Base-by-base conservation (phyloP, 1,284 basidiomycete genomes). In the Cutaneotrichosporon mucoides region DNA sequence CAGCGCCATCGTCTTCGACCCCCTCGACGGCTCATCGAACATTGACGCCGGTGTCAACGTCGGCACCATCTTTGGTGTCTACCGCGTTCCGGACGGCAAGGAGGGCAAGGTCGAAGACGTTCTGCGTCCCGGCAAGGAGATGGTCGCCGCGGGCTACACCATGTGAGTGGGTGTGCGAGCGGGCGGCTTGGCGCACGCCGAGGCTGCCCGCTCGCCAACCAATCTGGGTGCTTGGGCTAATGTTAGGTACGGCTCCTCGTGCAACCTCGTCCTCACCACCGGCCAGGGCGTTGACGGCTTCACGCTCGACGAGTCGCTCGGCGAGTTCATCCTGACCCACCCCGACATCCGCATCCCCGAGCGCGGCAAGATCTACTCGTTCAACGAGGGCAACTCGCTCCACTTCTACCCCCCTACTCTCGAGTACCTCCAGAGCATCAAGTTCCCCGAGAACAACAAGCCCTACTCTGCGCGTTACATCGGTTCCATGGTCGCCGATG, bases 11-110 rank as follows among this genome's bases (percentile, higher is more conserved):
- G 96, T 99, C 8, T 99, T 99, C 72, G 96, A 99, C 80, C 96
- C 96, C 44, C 85, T 99, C 57, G 96, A 99, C 73, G 96, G 96
- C 56, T 91, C 88, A 71, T 93, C 90, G 81, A 99, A 99, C 82
- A 99, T 99, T 79, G 96, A 99, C 78, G 96, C 96, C 66, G 96
- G 95, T 86, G 96, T 99, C 66, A 99, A 99, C 81, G 96, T 99
- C 74, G 96, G 96, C 47, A 99, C 96, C 61, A 99, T 99, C 82
- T 99, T 99, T 77, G 96, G 96, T 61, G 89, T 99, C 71, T 99
- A 99, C 82, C 86, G 87, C 72, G 82, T 96, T 58, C 77, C 81
- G 71, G 83, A 85, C 35, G 92, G 84, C 57, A 92, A 90, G 42
- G 81, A 82, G 64, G 93, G 92, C 34, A 83, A 85, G 16, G 73